Evolutionary conservation across 2,329 filamentous ascomycete species (phyloP), one percentile per base, ranked within the genome.

Genomic region (Thielaviopsis ethacetica): DNA sequence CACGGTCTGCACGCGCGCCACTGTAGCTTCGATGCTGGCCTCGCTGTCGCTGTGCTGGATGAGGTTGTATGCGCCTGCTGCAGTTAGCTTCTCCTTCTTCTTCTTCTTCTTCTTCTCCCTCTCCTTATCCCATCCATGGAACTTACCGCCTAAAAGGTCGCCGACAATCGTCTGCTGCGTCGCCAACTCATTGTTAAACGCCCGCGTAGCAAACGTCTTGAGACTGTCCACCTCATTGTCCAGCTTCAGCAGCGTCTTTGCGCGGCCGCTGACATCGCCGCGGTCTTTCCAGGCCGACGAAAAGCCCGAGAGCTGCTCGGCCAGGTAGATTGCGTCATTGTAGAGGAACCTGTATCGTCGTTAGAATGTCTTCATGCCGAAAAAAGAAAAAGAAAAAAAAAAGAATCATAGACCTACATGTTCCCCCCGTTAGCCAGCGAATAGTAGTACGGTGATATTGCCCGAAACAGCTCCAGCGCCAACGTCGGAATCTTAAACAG

Each of bases 401-500:
- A 34, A 49, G 22, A 17, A 5, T n/a, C 34, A 57, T 19, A 21
- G 9, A 65, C 78, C 67, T 70, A 84, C 82, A 86, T 85, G 64
- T 81, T 85, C 24, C 83, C 82, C 24, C 78, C 79, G 15, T 73
- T 71, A 47, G 82, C 75, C 15, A 80, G 73, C 0, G 80, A 75
- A 67, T 93, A 93, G 65, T 86, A 87, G 60, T 85, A 80, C 0
- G 85, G 82, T 5, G 87, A 85, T 1, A 89, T 81, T 3, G 87
- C 86, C 55, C 88, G 77, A 68, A 90, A 93, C 71, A 91, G 81
- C n/a, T 86, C 86, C 51, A 93, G 72, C 1, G 84, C 77, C 19
- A 89, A 78, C 0, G 83, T 85, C 1, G 88, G 87, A 3, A 93
- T 71, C 41, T 77, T 78, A 65, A 89, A 89, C 0, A 93, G 73